phyloP scores from a whole-genome alignment of 2,329 filamentous ascomycete genomes.

The Sporothrix brunneoviolacea region DNA sequence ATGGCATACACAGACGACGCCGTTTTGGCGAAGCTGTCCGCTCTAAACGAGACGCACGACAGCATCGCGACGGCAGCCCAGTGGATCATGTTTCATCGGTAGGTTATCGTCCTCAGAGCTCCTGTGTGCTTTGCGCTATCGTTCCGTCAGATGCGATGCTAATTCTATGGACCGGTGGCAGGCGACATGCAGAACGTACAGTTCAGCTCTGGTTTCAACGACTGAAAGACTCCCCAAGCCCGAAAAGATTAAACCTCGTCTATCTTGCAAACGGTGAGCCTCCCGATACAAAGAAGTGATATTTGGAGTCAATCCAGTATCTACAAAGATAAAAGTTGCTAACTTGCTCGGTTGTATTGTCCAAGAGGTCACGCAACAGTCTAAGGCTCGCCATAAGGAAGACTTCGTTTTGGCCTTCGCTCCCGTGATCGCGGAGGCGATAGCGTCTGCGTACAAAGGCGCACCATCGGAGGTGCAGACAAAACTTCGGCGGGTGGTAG shows the following conservation, averaged over 20 bases:
- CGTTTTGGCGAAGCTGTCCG: slow-evolving; percentile 87
- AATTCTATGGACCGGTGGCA: slow-evolving; percentile 29
- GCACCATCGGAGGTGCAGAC: slow-evolving; percentile 77
- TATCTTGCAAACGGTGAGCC: slow-evolving; percentile 87
- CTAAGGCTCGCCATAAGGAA: slow-evolving; percentile 82
- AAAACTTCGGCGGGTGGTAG: slow-evolving; percentile 81
- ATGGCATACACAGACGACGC: slow-evolving; percentile 98
- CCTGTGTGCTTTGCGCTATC: neutral
- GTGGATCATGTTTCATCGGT: slow-evolving; percentile 99
- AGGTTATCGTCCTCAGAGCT: slow-evolving; percentile 24
- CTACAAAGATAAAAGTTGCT: too few species aligned
- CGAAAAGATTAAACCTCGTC: slow-evolving; percentile 81
- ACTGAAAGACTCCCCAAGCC: slow-evolving; percentile 77
- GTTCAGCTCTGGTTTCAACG: slow-evolving; percentile 87
- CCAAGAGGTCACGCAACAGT: slow-evolving; percentile 93
- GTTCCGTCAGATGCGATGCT: neutral
- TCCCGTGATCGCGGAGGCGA: slow-evolving; percentile 87
- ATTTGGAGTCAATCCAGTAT: too few species aligned
- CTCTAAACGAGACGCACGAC: slow-evolving; percentile 94
- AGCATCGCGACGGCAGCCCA: slow-evolving; percentile 93
- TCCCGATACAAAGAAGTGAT: too few species aligned
- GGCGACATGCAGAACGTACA: slow-evolving; percentile 86
- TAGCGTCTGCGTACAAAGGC: slow-evolving; percentile 82
- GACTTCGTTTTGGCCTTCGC: slow-evolving; percentile 91
- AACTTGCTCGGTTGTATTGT: too few species aligned